phyloP scores from a whole-genome alignment of 345 rosid species.

The Gossypium herbaceum region DNA sequence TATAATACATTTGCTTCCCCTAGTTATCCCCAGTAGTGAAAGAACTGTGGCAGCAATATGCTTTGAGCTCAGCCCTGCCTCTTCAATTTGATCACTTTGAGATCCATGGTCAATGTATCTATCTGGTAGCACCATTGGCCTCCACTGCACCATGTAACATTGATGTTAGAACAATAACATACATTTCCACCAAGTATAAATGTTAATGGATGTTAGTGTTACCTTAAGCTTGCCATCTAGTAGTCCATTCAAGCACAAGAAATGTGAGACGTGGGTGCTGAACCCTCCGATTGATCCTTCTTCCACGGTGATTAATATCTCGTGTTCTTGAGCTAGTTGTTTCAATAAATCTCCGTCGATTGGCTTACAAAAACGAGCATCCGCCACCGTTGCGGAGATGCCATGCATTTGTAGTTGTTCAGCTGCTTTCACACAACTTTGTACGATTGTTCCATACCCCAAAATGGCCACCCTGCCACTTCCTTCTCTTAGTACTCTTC shows the following conservation, averaged over 20 bases:
- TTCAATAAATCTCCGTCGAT: constrained; percentile 37
- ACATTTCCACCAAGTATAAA: not conserved
- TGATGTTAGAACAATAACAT: not conserved
- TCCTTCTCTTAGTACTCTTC: constrained; percentile 40
- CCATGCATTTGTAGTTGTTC: constrained; percentile 23
- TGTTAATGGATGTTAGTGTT: not conserved
- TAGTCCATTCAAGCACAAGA: constrained; percentile 39
- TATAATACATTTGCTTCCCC: not conserved
- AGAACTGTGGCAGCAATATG: constrained; percentile 40
- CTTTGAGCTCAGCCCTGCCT: constrained; percentile 37
- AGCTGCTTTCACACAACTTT: constrained; percentile 40
- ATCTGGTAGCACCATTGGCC: constrained; percentile 49
- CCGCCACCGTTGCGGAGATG: constrained; percentile 40
- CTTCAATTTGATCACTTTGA: constrained; percentile 36
- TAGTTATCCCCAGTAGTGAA: constrained; percentile 22
- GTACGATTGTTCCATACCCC: constrained; percentile 43
- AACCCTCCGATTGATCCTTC: constrained; percentile 57
- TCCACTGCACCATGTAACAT: constrained; percentile 32
- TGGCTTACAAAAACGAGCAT: constrained; percentile 50
- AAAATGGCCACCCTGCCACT: constrained; percentile 37
- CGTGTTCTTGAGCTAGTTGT: constrained; percentile 32
- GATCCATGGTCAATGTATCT: constrained; percentile 52
- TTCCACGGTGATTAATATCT: constrained; percentile 41
- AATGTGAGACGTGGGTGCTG: constrained; percentile 43
- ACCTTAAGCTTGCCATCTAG: constrained; percentile 48